Percentiles rank a stretch among this genome's conserved stretches.
These are phyloP conservation scores for Penicillium sp. DNA, from an alignment of 2,329 filamentous ascomycete genomes.

Conservation along the genomic window DNA sequence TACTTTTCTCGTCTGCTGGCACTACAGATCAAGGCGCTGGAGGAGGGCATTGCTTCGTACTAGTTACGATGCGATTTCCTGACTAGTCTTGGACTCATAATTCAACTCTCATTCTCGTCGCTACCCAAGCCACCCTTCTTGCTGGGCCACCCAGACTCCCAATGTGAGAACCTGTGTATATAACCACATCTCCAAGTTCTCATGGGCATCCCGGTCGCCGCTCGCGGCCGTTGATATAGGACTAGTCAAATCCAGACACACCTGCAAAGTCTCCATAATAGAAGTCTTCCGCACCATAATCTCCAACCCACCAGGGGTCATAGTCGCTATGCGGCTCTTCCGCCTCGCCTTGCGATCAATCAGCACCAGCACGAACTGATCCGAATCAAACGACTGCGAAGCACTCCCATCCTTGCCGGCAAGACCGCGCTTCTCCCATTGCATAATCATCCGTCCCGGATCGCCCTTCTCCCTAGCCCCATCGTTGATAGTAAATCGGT, in stretches of 20 bases:
- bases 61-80: neutral
- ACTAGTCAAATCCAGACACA: constrained; percentile 21
- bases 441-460: constrained; percentile 22
- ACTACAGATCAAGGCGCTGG: constrained; percentile 52
- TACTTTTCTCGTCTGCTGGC: constrained; percentile 60
- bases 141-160: constrained; percentile 33
- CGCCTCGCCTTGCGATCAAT: constrained; percentile 24
- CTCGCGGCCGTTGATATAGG: constrained; percentile 8
- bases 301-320: constrained; percentile 25
- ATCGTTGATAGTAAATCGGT: constrained; percentile 20
- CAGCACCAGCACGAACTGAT: constrained; percentile 24
- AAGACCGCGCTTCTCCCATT: constrained; percentile 25
- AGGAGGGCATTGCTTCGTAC: constrained; percentile 31
- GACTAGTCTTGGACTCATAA: neutral
- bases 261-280: constrained; percentile 24
- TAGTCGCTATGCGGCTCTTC: constrained; percentile 26
- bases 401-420: constrained; percentile 1
- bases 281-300: constrained; percentile 30
- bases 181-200: constrained; percentile 27
- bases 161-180: constrained; percentile 35
- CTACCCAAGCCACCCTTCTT: constrained; percentile 31
- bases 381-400: neutral
- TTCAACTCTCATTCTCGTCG: neutral
- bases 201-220: constrained; percentile 18
- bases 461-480: neutral